These are phyloP conservation scores for Bolboschoenoplectus hybrid DNA, from an alignment of 202 grass and related monocot species.

Conservation along the genomic window DNA sequence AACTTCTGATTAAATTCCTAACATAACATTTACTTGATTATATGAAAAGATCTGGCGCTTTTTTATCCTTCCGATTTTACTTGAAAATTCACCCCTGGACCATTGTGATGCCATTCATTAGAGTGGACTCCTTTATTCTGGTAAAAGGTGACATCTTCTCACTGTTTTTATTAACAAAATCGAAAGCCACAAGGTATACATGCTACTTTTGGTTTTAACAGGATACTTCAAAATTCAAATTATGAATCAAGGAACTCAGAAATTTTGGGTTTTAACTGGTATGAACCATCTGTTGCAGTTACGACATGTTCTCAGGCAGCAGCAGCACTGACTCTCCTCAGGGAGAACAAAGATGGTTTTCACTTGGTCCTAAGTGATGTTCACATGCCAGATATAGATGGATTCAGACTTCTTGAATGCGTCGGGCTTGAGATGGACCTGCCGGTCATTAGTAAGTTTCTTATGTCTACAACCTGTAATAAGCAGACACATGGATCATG, in stretches of 20 bases:
- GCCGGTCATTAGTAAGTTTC: slow-evolving; percentile 92
- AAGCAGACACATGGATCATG: slow-evolving; percentile 15
- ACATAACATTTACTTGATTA: background rate
- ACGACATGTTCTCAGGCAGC: slow-evolving; percentile 83
- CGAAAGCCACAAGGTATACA: slow-evolving; percentile 8
- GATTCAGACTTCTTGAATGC: slow-evolving; percentile 93
- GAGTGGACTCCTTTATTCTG: background rate
- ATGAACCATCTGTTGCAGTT: slow-evolving; percentile 49
- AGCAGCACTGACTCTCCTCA: slow-evolving; percentile 74
- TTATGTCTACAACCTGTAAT: slow-evolving; percentile 14
- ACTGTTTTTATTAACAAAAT: slow-evolving; percentile 13
- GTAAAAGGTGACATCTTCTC: background rate
- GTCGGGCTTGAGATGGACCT: slow-evolving; percentile 99
- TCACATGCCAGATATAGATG: slow-evolving; percentile 99
- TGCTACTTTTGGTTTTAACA: background rate
- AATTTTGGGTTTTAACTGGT: background rate
- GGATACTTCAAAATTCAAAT: slow-evolving; percentile 15
- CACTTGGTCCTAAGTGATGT: slow-evolving; percentile 98
- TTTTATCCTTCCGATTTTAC: slow-evolving; percentile 5
- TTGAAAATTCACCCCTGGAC: background rate
- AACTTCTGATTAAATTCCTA: background rate
- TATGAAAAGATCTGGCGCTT: background rate
- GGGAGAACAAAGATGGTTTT: slow-evolving; percentile 83
- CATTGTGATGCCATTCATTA: slow-evolving; percentile 8
- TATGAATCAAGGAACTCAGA: background rate